Evolutionary conservation across 148 eudicot genomes (phyloP), one percentile per base, ranked within the genome.

Genomic region (Chenopodium quinoa): DNA sequence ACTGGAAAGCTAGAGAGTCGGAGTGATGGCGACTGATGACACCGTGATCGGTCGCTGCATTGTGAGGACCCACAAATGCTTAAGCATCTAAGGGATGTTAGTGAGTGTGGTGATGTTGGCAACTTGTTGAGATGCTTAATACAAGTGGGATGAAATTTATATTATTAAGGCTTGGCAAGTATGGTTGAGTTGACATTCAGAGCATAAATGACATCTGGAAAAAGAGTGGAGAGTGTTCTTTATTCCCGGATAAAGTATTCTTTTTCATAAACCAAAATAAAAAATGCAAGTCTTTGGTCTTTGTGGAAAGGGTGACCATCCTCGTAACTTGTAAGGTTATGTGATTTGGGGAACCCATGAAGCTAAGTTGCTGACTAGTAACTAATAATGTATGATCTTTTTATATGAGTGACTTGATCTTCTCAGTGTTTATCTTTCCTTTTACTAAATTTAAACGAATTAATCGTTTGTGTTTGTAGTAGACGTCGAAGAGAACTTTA

Each of bases 71-170:
- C 50, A 63, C 62, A 63, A 6, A 40, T 75, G 54, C 31, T 68
- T 34, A 67, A 68, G 23, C 14, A 60, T 73, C 27, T 44, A 34
- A 66, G 50, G 19, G 29, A 44, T 74, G 69, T 37, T 79, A 68
- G 72, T 25, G n/a, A 29, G 58, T 37, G 4, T 64, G 68, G 37
- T 23, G 9, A 65, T 7, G n/a, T 75, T 67, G 37, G 82, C 34
- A 37, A 58, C 25, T 56, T 74, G 70, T n/a, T 83, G n/a, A 66
- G 31, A 29, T 74, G 78, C 9, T 54, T 75, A 31, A 20, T 47
- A 44, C 71, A 69, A 73, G 80, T 83, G 82, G 86, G 75, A 75
- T 75, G 71, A 23, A 0, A 13, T 6, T 34, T 52, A 4, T 71
- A 3, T 56, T 23, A 20, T 37, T 40, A 37, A 40, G 75, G 75